Conservation (phyloP, 164 flowering plant genomes). For the Liquidambar formosana region DNA sequence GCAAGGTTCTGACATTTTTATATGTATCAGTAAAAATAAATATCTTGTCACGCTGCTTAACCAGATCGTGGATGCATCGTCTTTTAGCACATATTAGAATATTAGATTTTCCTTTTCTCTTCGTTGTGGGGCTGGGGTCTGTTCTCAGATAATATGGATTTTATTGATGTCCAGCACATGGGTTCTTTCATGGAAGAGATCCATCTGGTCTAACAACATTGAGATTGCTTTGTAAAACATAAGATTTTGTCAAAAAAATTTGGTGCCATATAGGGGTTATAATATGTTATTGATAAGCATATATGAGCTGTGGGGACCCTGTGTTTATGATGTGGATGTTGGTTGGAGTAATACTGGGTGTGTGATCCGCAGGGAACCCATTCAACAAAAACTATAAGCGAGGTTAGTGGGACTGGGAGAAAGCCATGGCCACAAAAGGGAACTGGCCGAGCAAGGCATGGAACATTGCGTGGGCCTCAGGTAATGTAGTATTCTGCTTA, state of each 20-base stretch:
- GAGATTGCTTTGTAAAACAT: not conserved
- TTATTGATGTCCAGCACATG: not conserved
- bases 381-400: slow-evolving; percentile 96
- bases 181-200: not conserved
- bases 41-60: no score
- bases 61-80: no score
- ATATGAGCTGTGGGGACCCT: not conserved
- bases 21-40: no score
- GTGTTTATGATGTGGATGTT: not conserved
- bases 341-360: not conserved
- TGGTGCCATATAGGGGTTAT: not conserved
- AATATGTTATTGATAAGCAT: not conserved
- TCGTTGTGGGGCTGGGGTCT: not conserved
- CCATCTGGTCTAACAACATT: not conserved
- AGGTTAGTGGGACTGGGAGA: slow-evolving; percentile 92
- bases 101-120: not conserved
- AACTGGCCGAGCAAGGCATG: slow-evolving; percentile 90
- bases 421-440: slow-evolving; percentile 92
- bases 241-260: not conserved
- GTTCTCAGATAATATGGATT: no score
- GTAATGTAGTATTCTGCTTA: slow-evolving; percentile 31
- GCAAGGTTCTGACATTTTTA: no score
- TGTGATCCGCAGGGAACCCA: slow-evolving; percentile 73
- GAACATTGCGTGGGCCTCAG: slow-evolving; percentile 93
- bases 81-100: no score